A percentile compares a stretch with the other conserved stretches of the same genome.
These are phyloP conservation scores for Daldinia sp. DNA, from an alignment of 2,329 filamentous ascomycete species.

Conservation along the genomic window DNA sequence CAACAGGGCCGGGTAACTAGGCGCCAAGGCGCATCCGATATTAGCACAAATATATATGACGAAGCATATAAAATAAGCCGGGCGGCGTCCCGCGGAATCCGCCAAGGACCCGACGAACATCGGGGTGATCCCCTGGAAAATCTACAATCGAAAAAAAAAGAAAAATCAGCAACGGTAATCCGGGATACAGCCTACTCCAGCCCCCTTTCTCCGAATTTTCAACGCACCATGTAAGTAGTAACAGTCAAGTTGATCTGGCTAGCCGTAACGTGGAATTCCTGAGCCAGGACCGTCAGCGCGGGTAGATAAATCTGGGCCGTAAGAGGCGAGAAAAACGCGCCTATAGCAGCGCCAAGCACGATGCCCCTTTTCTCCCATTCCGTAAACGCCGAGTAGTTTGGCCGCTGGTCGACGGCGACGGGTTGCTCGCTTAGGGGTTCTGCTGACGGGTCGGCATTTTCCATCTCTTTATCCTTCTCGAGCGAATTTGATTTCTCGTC, in stretches of 20 bases:
- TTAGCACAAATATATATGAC: slow-evolving; percentile 56
- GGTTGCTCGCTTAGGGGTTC: slow-evolving; percentile 30
- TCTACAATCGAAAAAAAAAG: slow-evolving; percentile 41
- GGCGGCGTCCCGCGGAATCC: slow-evolving; percentile 56
- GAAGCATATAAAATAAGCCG: slow-evolving; percentile 58
- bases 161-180: not conserved
- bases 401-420: slow-evolving; percentile 7
- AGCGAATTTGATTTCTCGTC: not conserved
- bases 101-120: slow-evolving; percentile 59
- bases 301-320: slow-evolving; percentile 56
- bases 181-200: not conserved
- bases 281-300: slow-evolving; percentile 52
- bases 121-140: slow-evolving; percentile 63
- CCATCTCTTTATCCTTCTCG: slow-evolving; percentile 7
- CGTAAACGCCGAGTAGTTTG: slow-evolving; percentile 40
- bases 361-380: slow-evolving; percentile 44
- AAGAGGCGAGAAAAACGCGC: slow-evolving; percentile 47
- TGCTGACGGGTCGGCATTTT: not conserved
- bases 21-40: slow-evolving; percentile 56
- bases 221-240: slow-evolving; percentile 48
- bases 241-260: slow-evolving; percentile 49
- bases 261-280: slow-evolving; percentile 50
- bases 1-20: slow-evolving; percentile 55
- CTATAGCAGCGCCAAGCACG: slow-evolving; percentile 43
- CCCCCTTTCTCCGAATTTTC: not conserved